Base-by-base conservation (phyloP, 805 yeast species). In the Sugiyamaella boreocaroliniensis region DNA sequence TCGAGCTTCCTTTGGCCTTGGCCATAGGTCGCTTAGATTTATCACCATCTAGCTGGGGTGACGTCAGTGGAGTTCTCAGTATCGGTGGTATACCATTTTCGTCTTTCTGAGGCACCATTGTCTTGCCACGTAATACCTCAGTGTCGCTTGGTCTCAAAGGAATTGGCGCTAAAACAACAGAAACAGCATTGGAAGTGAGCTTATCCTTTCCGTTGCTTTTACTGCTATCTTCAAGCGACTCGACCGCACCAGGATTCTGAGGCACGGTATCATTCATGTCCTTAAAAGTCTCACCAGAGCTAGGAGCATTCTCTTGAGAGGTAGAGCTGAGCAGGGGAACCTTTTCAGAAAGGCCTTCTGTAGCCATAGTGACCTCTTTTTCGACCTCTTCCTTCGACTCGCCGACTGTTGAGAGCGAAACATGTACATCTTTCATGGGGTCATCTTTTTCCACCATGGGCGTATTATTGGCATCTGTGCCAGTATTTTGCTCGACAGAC, bases 401-500 rank as follows among this genome's bases (percentile, higher is more conserved):
- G 4, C 29, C 19, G 40, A 14, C 45, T 4, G 11, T 43, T n/a
- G 22, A 14, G n/a, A 32, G 37, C 12, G 37, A 14, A 9, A 32
- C 8, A 32, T 32, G 37, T 11, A 32, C 37, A 14, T 32, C 40
- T 18, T 50, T 50, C 32, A 40, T 15, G 18, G 46, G 46, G 15
- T 45, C 50, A n/a, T 29, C 50, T 18, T 47, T 42, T 29, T 29
- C 51, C 2, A 15, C 18, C 14, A 19, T n/a, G 5, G 47, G 29
- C 40, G 26, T 15, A 18, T 40, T 40, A 16, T 37, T 18, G 29
- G 22, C 26, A 48, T 55, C 37, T 43, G 50, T 26, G 50, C 59
- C 16, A 11, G 52, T 48, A 29, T 11, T 41, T 42, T 51, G 43
- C 32, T 60, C 58, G 34, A 45, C 44, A 42, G 73, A 68, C 52